A percentile compares a stretch with the other conserved stretches of the same genome.
These are phyloP conservation scores for Arabidopsis thaliana DNA, from an alignment of 345 rosid genomes.

Conservation along the genomic window DNA sequence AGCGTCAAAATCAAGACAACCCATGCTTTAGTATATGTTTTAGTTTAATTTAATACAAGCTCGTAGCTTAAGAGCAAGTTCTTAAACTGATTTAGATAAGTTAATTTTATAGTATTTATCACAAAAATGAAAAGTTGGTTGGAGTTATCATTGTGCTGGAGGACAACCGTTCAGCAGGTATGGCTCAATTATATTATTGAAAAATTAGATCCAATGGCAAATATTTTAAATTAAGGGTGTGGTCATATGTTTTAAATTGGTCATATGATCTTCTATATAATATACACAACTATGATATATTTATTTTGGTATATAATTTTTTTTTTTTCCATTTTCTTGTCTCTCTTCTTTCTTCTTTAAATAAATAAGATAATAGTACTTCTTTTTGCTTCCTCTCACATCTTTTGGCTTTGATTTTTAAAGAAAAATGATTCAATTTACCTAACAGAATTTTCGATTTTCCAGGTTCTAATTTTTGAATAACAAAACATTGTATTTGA, in stretches of 20 bases:
- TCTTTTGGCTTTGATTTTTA: no score
- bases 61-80: neutral
- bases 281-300: neutral
- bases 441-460: no score
- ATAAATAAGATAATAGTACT: no score
- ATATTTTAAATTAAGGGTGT: neutral
- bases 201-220: neutral
- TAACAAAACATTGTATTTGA: no score
- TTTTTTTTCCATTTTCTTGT: no score
- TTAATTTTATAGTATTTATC: neutral
- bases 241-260: neutral
- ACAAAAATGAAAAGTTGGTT: constrained; percentile 24
- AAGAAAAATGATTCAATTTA: no score
- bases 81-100: neutral
- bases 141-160: constrained; percentile 30
- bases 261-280: neutral
- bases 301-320: no score
- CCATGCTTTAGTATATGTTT: constrained; percentile 7
- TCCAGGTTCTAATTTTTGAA: no score
- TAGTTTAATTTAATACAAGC: no score
- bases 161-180: constrained; percentile 25
- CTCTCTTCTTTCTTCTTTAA: no score
- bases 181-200: constrained; percentile 20
- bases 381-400: no score
- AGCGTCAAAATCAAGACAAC: constrained; percentile 31